These are phyloP conservation scores for Yarrowia hollandica DNA, from an alignment of 805 yeast genomes.

Conservation along the genomic window DNA sequence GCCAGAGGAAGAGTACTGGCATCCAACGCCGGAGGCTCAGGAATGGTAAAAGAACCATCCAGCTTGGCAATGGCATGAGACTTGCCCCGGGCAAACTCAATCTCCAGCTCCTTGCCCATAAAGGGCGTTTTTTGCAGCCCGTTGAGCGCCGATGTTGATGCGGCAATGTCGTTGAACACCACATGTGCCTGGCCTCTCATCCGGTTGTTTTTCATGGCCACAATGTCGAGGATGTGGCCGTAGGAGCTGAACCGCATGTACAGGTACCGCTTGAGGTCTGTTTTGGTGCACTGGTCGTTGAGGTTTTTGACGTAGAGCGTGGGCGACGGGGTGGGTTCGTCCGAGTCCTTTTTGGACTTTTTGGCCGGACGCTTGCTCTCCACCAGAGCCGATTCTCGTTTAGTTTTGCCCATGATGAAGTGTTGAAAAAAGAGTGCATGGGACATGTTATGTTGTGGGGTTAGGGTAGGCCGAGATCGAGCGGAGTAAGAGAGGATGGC, in stretches of 20 bases:
- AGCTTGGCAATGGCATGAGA: slow-evolving; percentile 39
- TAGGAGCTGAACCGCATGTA: slow-evolving; percentile 44
- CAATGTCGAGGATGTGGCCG: slow-evolving; percentile 43
- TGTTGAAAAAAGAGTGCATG: slow-evolving; percentile 14
- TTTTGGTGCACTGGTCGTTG: slow-evolving; percentile 42
- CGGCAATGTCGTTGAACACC: slow-evolving; percentile 38
- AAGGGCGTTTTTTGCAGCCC: slow-evolving; percentile 37
- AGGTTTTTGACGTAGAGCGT: slow-evolving; percentile 45
- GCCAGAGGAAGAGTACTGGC: slow-evolving; percentile 1
- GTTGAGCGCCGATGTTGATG: slow-evolving; percentile 35
- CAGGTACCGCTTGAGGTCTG: slow-evolving; percentile 41
- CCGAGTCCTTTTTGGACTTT: background rate
- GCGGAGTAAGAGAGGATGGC: no score
- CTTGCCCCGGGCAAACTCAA: slow-evolving; percentile 39
- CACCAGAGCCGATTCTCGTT: background rate
- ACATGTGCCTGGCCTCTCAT: slow-evolving; percentile 50
- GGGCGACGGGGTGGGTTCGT: slow-evolving; percentile 33
- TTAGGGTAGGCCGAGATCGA: no score
- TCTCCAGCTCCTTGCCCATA: slow-evolving; percentile 42
- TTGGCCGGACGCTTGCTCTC: slow-evolving; percentile 16
- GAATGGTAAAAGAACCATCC: slow-evolving; percentile 37
- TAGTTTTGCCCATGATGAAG: slow-evolving; percentile 1
- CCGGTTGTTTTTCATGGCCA: slow-evolving; percentile 42
- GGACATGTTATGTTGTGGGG: background rate
- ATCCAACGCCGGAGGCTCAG: slow-evolving; percentile 7